Evolutionary conservation across 768 basidiomycete species (phyloP).

Genomic region (Suillus subalutaceus): DNA sequence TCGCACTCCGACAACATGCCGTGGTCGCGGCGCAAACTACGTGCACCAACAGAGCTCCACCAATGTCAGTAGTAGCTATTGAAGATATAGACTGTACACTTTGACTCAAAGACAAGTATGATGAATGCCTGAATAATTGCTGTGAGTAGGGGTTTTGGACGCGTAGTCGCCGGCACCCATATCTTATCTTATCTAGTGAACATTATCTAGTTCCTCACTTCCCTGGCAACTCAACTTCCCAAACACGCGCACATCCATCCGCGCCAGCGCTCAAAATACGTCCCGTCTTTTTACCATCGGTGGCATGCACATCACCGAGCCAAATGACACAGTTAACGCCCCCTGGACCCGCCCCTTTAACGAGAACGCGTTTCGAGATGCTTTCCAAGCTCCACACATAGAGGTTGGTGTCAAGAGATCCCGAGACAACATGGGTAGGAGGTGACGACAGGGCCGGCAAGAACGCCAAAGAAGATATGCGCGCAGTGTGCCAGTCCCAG

Average conservation of each 20-base stretch:
- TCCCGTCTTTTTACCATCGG: slow-evolving; percentile 41
- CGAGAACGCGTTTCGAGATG: slow-evolving; percentile 64
- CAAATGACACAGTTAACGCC: slow-evolving; percentile 85
- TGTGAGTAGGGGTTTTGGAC: too few species aligned
- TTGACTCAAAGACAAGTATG: too few species aligned
- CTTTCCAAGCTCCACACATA: slow-evolving; percentile 82
- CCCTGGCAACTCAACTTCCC: slow-evolving; percentile 50
- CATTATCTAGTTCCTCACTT: background rate
- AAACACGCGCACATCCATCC: slow-evolving; percentile 78
- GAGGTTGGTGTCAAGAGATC: slow-evolving; percentile 90
- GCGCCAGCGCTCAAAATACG: slow-evolving; percentile 74
- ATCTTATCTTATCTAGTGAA: slow-evolving; percentile 2
- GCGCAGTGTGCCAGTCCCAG: slow-evolving; percentile 87
- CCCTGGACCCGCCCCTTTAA: slow-evolving; percentile 86
- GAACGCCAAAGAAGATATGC: slow-evolving; percentile 67
- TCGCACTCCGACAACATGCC: too few species aligned
- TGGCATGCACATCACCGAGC: slow-evolving; percentile 45
- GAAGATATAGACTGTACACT: too few species aligned
- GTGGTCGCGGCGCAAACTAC: too few species aligned
- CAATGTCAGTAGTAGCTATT: too few species aligned
- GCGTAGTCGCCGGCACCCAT: too few species aligned
- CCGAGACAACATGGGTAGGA: slow-evolving; percentile 79
- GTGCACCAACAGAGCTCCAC: too few species aligned
- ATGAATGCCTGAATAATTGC: too few species aligned
- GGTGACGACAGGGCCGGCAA: slow-evolving; percentile 56